phyloP scores from a whole-genome alignment of 352 stramenopile genomes.

The Thraustotheca clavata region DNA sequence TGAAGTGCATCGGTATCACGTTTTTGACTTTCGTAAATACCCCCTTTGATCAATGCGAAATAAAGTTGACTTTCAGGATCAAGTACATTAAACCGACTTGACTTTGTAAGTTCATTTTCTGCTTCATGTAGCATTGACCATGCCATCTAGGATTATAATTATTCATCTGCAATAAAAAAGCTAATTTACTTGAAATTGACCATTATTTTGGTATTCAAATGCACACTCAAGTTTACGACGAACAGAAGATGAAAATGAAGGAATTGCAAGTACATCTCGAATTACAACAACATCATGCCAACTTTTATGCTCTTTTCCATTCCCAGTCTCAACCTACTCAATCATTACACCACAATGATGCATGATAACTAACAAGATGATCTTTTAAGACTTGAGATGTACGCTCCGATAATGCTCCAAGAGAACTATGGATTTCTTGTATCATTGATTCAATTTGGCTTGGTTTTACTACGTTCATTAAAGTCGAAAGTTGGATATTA shows the following conservation, averaged over 20 bases:
- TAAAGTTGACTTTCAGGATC: slow-evolving; percentile 41
- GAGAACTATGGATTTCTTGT: not conserved
- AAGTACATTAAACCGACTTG: slow-evolving; percentile 17
- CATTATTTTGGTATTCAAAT: slow-evolving; percentile 56
- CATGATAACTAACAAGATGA: not conserved
- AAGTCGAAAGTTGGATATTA: not conserved
- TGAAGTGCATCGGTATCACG: slow-evolving; percentile 47
- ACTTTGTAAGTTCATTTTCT: slow-evolving; percentile 29
- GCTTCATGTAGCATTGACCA: slow-evolving; percentile 40
- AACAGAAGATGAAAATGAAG: slow-evolving; percentile 30
- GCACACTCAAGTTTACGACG: slow-evolving; percentile 43
- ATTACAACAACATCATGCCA: slow-evolving; percentile 34
- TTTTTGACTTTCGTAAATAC: slow-evolving; percentile 44
- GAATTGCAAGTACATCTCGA: slow-evolving; percentile 42
- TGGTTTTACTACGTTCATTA: not conserved
- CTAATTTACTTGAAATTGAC: slow-evolving; percentile 46
- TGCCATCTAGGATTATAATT: slow-evolving; percentile 64
- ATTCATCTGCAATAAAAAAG: no score
- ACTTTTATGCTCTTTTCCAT: no score
- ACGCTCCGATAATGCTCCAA: not conserved
- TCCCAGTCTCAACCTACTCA: not conserved
- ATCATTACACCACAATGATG: not conserved
- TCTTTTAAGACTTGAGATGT: slow-evolving; percentile 2
- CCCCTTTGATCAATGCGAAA: slow-evolving; percentile 41
- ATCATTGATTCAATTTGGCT: not conserved